Evolutionary conservation across 441 rosid species (phyloP), one percentile per base, ranked within the genome.

Genomic region (Eruca vesicaria): DNA sequence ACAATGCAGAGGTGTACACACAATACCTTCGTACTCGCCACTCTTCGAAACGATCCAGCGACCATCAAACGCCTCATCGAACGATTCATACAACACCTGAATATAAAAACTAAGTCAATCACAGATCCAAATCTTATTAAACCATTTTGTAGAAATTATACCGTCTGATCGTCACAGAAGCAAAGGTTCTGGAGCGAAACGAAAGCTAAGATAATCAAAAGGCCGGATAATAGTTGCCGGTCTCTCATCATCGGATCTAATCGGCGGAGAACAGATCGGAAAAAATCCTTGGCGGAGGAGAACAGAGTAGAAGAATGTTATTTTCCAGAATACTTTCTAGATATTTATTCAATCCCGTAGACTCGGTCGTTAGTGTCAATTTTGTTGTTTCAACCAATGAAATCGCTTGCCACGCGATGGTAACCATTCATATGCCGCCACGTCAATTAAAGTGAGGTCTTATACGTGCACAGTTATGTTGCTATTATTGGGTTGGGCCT

Each of bases 41-140:
- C 87, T 95, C 78, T 82, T 83, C 7, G 99, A 93, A 57, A 88
- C 88, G 75, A 82, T 69, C 99, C 99, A 95, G 45, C 94, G 87
- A 8, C 97, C 97, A 31, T 90, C 93, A 66, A 91, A 95, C 2
- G 91, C 14, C 80, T 93, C 90, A 15, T 89, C 98, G 60, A 91
- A 95, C 18, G 97, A 83, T 61, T 95, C 98, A 78, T 91, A 83
- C 3, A 95, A 82, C 71, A 89, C 83, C 99, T 91, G 77, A 66
- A 80, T 31, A 78, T 31, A 56, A 55, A 63, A 67, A 68, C 11
- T 53, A 48, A 73, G 20, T 0, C 7, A 45, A 72, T 53, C 19
- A 66, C 63, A 56, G 38, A 23, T 71, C 67, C 19, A 66, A 66
- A 35, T 9, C 38, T 11, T 65, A 71, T 14, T 14, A 23, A 43